Conservation (phyloP, 345 rosid species). For the Tarenaya hassleriana region DNA sequence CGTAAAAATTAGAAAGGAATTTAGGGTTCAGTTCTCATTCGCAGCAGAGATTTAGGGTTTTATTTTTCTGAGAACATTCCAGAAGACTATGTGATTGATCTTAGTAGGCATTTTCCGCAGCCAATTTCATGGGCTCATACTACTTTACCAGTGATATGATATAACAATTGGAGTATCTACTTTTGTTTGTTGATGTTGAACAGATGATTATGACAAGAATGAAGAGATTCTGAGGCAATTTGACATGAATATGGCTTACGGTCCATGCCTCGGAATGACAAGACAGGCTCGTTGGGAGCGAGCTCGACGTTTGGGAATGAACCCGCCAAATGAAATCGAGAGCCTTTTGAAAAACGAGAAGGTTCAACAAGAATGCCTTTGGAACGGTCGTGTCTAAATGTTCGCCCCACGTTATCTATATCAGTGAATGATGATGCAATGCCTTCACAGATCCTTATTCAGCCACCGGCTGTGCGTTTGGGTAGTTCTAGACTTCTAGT, state of each 20-base stretch:
- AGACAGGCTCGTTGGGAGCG: constrained; percentile 70
- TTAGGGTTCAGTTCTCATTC: background rate
- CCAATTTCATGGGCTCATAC: too few species aligned
- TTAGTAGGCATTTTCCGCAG: too few species aligned
- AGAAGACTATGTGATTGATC: too few species aligned
- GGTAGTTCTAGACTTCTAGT: too few species aligned
- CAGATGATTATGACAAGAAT: constrained; percentile 41
- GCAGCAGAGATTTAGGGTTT: background rate
- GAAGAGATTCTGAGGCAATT: constrained; percentile 50
- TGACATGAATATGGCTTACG: constrained; percentile 81
- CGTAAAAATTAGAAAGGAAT: background rate
- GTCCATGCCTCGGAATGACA: constrained; percentile 76
- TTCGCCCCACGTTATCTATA: too few species aligned
- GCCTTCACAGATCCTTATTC: constrained; percentile 7
- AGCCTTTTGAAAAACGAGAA: constrained; percentile 39
- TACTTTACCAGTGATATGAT: too few species aligned
- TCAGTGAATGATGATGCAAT: too few species aligned
- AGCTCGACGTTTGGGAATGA: constrained; percentile 57
- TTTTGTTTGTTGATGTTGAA: constrained; percentile 10
- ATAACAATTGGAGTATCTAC: too few species aligned
- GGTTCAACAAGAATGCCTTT: constrained; percentile 44
- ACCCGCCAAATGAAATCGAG: constrained; percentile 55
- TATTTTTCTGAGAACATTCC: too few species aligned
- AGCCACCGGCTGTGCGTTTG: constrained; percentile 26
- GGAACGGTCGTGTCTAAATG: constrained; percentile 55